A percentile compares a stretch with the other conserved stretches of the same genome.
Conservation (phyloP, 73 alveolate species). For the Tetrahymena thermophila region DNA sequence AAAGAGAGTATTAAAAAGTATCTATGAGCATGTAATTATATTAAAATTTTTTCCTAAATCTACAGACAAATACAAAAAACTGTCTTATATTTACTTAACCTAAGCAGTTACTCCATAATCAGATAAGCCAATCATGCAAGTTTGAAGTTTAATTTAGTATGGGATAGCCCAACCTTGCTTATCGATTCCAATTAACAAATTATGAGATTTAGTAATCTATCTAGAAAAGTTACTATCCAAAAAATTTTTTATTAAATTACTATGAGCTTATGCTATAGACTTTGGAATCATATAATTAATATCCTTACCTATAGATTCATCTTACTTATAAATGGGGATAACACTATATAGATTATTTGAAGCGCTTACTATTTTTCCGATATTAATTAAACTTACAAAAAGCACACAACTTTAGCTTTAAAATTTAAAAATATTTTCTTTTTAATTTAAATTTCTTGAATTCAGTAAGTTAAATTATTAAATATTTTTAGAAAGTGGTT, state of each 20-base stretch:
- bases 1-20: no score
- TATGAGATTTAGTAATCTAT: background rate
- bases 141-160: background rate
- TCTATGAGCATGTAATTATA: background rate
- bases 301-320: background rate
- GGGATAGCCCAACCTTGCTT: background rate
- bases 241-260: no score
- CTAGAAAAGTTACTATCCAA: no score
- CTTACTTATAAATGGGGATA: background rate
- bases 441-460: no score
- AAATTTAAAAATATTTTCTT: no score
- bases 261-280: background rate
- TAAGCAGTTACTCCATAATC: background rate
- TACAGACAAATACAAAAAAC: background rate
- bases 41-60: background rate
- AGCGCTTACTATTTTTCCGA: background rate
- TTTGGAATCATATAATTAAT: background rate
- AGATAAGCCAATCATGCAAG: background rate
- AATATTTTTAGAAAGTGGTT: no score
- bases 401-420: background rate
- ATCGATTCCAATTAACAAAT: background rate
- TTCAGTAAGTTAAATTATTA: no score
- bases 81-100: background rate
- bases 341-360: background rate
- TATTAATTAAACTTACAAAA: no score